Conservation (phyloP, 148 eudicot species). For the Chenopodium berlandieri region DNA sequence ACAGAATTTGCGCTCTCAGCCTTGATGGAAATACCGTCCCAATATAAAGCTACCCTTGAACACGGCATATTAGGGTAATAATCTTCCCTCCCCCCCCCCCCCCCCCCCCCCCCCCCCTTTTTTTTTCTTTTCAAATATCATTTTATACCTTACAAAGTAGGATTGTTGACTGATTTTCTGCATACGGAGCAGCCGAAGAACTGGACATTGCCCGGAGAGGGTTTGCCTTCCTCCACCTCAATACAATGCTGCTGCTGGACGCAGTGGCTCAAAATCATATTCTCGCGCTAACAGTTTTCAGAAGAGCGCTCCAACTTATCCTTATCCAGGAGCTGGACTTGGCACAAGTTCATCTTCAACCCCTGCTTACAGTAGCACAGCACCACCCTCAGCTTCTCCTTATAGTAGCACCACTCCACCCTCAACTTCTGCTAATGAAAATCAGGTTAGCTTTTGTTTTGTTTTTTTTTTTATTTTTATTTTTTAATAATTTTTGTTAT, state of each 20-base stretch:
- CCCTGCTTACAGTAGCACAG: slow-evolving; percentile 30
- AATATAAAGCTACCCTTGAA: slow-evolving; percentile 94
- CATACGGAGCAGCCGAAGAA: slow-evolving; percentile 41
- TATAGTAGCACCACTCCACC: slow-evolving; percentile 19
- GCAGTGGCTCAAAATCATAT: slow-evolving; percentile 44
- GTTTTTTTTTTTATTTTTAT: too few species aligned
- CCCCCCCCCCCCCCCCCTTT: neutral
- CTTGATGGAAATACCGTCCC: slow-evolving; percentile 95
- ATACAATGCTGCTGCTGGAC: slow-evolving; percentile 42
- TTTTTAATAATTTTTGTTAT: too few species aligned
- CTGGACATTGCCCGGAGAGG: slow-evolving; percentile 64
- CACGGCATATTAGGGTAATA: slow-evolving; percentile 80
- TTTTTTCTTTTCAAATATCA: neutral
- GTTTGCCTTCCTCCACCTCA: slow-evolving; percentile 86
- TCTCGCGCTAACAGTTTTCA: slow-evolving; percentile 54
- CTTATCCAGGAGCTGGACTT: slow-evolving; percentile 30
- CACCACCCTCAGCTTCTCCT: slow-evolving; percentile 27
- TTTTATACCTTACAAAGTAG: neutral
- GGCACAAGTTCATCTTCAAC: slow-evolving; percentile 28
- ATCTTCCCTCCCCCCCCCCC: neutral
- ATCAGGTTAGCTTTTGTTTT: slow-evolving; percentile 44
- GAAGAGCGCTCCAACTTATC: slow-evolving; percentile 41
- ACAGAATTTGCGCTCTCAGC: slow-evolving; percentile 92
- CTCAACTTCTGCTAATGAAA: slow-evolving; percentile 49
- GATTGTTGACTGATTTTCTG: neutral